Evolutionary conservation across 202 grass and related monocot species (phyloP), one percentile per base, ranked within the genome.

Genomic region (Saccharum hybrid): DNA sequence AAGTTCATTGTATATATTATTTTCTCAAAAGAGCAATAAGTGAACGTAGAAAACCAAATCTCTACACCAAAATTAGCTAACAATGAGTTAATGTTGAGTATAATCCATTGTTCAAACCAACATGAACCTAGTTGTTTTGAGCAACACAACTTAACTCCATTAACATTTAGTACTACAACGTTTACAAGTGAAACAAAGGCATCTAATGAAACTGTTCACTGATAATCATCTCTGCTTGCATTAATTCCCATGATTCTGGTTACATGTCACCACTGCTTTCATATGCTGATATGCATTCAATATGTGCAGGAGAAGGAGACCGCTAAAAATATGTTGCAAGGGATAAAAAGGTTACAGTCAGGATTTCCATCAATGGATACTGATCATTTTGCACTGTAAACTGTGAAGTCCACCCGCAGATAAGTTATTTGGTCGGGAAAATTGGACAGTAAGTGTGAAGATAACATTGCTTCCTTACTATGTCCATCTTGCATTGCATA

Each of bases 241-340:
- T 15, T 76, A 65, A 56, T 71, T 76, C 1, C 52, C 37, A 52
- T 37, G 18, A 65, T 80, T 83, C 57, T 49, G 1, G 85, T 88
- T 3, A 48, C 46, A 68, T 38, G 82, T 71, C 3, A 48, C 39
- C 76, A 45, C 37, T 76, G 49, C 48, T 59, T 46, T 85, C 40
- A 36, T 64, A 28, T 69, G 15, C 51, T 87, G 33, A 79, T 57
- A n/a, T 46, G 9, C 51, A 13, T 79, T 82, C 5, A 34, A 74
- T 78, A 61, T 84, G 80, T 91, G 64, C 89, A 99, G 93, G 93
- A 99, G 83, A 96, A 90, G 66, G 97, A 98, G 72, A 96, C 88
- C 12, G 93, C 93, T 60, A 92, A 90, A 88, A 92, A 37, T 86
- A 87, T 99, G n/a, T 86, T 99, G 34, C 81, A 87, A 86, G 86